phyloP scores from a whole-genome alignment of 2,329 filamentous ascomycete genomes.

The Stemphylium vesicarium region DNA sequence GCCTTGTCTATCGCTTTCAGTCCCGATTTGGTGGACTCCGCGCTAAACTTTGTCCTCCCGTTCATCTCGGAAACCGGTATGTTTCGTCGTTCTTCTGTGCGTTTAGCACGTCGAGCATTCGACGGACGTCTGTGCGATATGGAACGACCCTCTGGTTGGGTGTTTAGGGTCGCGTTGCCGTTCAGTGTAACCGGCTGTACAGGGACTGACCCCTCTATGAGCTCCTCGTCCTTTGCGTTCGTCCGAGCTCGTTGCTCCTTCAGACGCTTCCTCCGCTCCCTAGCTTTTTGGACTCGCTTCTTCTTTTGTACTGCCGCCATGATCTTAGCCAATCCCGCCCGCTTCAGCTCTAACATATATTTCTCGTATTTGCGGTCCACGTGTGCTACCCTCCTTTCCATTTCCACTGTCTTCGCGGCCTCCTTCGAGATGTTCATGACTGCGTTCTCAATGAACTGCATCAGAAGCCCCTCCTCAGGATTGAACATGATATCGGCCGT shows the following conservation, averaged over 20 bases:
- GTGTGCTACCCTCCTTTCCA: conserved; percentile 30
- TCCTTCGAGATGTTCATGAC: conserved; percentile 45
- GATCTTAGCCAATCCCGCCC: conserved; percentile 30
- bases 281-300: conserved; percentile 27
- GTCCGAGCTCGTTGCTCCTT: conserved; percentile 27
- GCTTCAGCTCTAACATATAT: conserved; percentile 24
- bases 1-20: not conserved
- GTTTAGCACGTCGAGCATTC: conserved; percentile 26
- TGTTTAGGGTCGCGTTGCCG: conserved; percentile 1
- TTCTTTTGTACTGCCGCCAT: conserved; percentile 31
- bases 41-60: not conserved
- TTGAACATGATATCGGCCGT: conserved; percentile 49
- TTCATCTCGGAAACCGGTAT: conserved; percentile 3
- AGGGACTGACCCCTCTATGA: conserved; percentile 4
- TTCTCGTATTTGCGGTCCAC: conserved; percentile 27
- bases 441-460: conserved; percentile 54
- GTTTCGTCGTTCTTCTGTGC: conserved; percentile 24
- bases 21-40: not conserved
- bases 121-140: conserved; percentile 22
- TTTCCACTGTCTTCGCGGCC: conserved; percentile 43
- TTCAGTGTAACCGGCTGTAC: not conserved
- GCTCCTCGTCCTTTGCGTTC: conserved; percentile 11
- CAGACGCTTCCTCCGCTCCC: conserved; percentile 33
- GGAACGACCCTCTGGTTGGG: conserved; percentile 9
- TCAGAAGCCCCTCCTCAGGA: conserved; percentile 49